Conservation (phyloP, 352 stramenopile species). For the Phytopythium oedochilum region DNA sequence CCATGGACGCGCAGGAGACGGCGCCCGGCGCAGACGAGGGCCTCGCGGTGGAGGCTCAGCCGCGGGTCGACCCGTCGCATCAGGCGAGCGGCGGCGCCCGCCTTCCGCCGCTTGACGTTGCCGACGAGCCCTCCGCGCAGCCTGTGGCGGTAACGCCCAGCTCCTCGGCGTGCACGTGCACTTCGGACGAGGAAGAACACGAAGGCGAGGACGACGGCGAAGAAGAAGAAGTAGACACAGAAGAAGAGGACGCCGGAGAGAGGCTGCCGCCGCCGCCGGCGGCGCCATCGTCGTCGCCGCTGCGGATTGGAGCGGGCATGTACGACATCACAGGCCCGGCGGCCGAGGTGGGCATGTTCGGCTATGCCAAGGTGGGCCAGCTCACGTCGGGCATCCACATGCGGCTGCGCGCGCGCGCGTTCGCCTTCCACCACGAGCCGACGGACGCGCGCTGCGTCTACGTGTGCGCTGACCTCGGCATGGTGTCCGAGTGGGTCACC, state of each 20-base stretch:
- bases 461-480: conserved; percentile 86
- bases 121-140: not conserved
- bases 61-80: not conserved
- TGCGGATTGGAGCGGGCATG: conserved; percentile 69
- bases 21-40: too few relatives aligned
- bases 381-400: conserved; percentile 83
- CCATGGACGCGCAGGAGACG: not conserved
- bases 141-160: conserved; percentile 1
- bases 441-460: conserved; percentile 55
- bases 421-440: conserved; percentile 52
- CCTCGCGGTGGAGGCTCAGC: not conserved
- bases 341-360: conserved; percentile 85
- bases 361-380: conserved; percentile 79
- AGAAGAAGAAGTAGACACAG: not conserved
- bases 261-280: not conserved
- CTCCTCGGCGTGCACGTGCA: conserved; percentile 6
- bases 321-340: conserved; percentile 84
- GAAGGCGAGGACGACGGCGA: not conserved
- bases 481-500: conserved; percentile 89
- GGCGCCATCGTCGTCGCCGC: conserved; percentile 5
- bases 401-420: conserved; percentile 76
- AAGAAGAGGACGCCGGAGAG: not conserved
- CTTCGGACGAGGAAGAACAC: not conserved
- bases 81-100: too few relatives aligned
- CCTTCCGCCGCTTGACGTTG: not conserved